Base-by-base conservation (phyloP, 768 basidiomycete genomes). In the Termitomyces sp. region DNA sequence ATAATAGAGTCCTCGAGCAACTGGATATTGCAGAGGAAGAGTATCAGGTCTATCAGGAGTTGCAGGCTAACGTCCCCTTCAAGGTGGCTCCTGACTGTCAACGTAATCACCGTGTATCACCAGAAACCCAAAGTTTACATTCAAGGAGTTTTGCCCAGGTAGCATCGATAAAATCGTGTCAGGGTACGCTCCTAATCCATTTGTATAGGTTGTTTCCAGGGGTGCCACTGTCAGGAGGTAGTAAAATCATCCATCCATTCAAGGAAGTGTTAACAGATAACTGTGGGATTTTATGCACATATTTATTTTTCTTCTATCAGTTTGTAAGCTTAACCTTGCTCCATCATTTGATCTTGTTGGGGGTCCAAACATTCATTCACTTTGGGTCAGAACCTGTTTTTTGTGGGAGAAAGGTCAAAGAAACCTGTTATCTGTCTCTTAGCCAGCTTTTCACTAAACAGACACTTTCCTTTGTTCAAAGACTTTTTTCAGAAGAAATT, bases 131-230 rank as follows among this genome's bases (percentile, higher is more conserved):
- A 6, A 68, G 76, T 53, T 58, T 84, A 45, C 82, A 85, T 80
- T 65, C 70, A 40, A 63, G 72, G 62, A 81, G 59, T 76, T 77
- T 53, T 88, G 87, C 65, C 83, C 86, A 58, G 82, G 86, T 73
- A 56, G 28, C 59, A 57, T 18, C 3, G 18, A 40, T 28, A 51
- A 16, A 35, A 32, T 38, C 3, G 10, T 24, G 54, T 18, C 20
- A 28, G 26, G 14, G 16, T 33, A 35, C 45, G 20, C 18, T 33
- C 13, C 13, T 9, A 9, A 45, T 43, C 20, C 0, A 45, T 16
- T 20, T 43, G 38, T 40, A 40, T 14, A 52, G 52, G 52, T n/a
- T 30, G 52, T 52, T 40, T 52, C 38, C n/a, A 28, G n/a, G 13
- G 48, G 48, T 3, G 30, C n/a, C 1, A 3, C 50, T 26, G 9